Base-by-base conservation (phyloP, 2,329 filamentous ascomycete genomes). In the Penicillium oxalicum region DNA sequence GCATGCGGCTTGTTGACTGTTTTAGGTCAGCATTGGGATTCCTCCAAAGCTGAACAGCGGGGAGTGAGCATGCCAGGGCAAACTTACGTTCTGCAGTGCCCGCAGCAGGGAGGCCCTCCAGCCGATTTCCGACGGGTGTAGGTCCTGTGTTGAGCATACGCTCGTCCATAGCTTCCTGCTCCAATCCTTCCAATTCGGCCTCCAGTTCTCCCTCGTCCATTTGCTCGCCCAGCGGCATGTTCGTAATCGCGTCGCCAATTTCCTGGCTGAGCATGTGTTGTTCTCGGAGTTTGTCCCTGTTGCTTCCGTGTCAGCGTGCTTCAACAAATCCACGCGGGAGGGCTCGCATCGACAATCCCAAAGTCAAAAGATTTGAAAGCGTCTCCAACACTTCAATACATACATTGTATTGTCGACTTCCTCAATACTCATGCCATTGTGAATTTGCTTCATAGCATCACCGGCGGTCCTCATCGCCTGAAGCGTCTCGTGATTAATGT, bases 401-500 rank as follows among this genome's bases (percentile, higher is more conserved):
- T 82, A 94, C 91, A 97, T 96, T 46, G 88, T 91, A 69, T 88
- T 80, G 70, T 97, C 91, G 54, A 98, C 91, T 74, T 94, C 93
- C 62, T 96, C 90, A 55, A 93, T 87, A 42, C 88, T 95, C 57
- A 97, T 82, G 56, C 87, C 87, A 61, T 84, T 86, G 68, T 97
- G 90, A 61, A 98, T 98, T 56, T 85, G 77, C 75, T 91, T 86
- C 91, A 98, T 97, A 33, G 91, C 93, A 52, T 83, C 76, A 57
- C 88, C 84, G 9, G 93, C 91, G 66, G 85, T 85, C 80, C 95
- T 86, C 90, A 98, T 96, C 6, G 91, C 91, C 59, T 86, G 81
- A 56, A 97, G 77, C 9, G 93, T 98, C 77, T 96, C 91, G 73
- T 91, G 85, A 78, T 98, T 98, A 77, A 98, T 96, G 70, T 97